Percentiles rank a stretch among this genome's conserved stretches.
Evolutionary conservation across 768 basidiomycete genomes (phyloP).

Genomic region (Trametes sanguinea): DNA sequence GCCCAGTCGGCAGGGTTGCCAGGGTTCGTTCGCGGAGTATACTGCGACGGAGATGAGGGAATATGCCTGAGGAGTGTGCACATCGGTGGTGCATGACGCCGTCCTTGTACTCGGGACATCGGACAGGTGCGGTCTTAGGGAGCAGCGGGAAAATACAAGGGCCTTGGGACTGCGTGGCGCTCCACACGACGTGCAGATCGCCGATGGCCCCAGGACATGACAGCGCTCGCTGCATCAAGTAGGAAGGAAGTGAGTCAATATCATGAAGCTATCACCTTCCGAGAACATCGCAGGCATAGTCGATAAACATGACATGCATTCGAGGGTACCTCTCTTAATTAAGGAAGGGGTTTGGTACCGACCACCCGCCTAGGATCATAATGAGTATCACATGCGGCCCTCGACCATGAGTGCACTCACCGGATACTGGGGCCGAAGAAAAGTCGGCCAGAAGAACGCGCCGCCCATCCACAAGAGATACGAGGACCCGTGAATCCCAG

Average conservation of each 20-base stretch:
- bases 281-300: conserved; percentile 1
- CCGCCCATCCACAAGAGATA: too few species aligned
- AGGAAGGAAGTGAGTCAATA: neutral
- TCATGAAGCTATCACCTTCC: neutral
- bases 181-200: conserved; percentile 1
- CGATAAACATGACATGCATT: neutral
- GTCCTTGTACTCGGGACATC: conserved; percentile 16
- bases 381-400: neutral
- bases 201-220: neutral
- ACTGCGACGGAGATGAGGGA: conserved; percentile 14
- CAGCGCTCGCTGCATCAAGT: neutral
- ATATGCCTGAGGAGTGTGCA: conserved; percentile 1
- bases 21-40: conserved; percentile 12
- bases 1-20: conserved; percentile 4
- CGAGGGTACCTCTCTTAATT: neutral
- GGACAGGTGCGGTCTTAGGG: conserved; percentile 8
- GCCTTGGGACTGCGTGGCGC: neutral
- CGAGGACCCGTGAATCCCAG: too few species aligned
- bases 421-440: too few species aligned
- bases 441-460: too few species aligned
- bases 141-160: neutral
- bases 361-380: neutral
- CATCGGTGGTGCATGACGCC: conserved; percentile 8
- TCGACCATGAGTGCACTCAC: neutral
- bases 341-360: neutral